These are phyloP conservation scores for Podospora comata DNA, from an alignment of 495 filamentous ascomycete species.

Conservation along the genomic window DNA sequence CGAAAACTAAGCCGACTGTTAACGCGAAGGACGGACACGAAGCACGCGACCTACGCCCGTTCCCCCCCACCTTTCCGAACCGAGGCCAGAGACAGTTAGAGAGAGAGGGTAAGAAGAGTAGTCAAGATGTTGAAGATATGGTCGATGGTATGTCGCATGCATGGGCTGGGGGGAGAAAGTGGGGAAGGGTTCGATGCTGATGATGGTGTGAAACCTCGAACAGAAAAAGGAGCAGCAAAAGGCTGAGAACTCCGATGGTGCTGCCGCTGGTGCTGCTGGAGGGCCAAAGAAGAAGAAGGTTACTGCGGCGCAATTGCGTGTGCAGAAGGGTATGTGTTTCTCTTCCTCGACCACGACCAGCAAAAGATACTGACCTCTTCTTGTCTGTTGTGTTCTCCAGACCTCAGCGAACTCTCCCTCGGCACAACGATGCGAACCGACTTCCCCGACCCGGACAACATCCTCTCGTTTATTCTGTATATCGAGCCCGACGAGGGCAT, in stretches of 20 bases:
- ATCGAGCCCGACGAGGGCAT: slow-evolving; percentile 98
- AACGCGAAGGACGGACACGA: too few relatives aligned
- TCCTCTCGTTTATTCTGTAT: slow-evolving; percentile 89
- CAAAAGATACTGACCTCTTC: not conserved
- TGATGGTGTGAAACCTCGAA: not conserved
- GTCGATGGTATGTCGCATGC: slow-evolving; percentile 74
- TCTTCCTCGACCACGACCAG: not conserved
- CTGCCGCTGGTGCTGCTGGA: slow-evolving; percentile 50
- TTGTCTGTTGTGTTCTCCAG: slow-evolving; percentile 43
- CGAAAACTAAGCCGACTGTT: too few relatives aligned
- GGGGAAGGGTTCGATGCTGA: not conserved
- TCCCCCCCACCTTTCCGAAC: not conserved
- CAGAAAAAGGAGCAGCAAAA: slow-evolving; percentile 95
- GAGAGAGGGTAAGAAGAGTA: not conserved
- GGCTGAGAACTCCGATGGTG: slow-evolving; percentile 77
- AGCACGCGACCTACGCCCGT: too few relatives aligned
- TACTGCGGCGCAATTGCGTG: slow-evolving; percentile 89
- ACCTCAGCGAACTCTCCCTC: slow-evolving; percentile 87
- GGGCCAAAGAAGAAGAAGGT: slow-evolving; percentile 95
- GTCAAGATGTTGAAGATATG: slow-evolving; percentile 96
- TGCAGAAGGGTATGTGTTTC: slow-evolving; percentile 76
- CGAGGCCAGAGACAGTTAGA: not conserved
- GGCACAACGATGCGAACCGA: slow-evolving; percentile 87
- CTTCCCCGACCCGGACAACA: slow-evolving; percentile 93
- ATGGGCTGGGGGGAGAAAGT: not conserved